Percentiles rank a stretch among this genome's conserved stretches.
Evolutionary conservation across 768 basidiomycete species (phyloP).

Genomic region (Dioszegia hungarica): DNA sequence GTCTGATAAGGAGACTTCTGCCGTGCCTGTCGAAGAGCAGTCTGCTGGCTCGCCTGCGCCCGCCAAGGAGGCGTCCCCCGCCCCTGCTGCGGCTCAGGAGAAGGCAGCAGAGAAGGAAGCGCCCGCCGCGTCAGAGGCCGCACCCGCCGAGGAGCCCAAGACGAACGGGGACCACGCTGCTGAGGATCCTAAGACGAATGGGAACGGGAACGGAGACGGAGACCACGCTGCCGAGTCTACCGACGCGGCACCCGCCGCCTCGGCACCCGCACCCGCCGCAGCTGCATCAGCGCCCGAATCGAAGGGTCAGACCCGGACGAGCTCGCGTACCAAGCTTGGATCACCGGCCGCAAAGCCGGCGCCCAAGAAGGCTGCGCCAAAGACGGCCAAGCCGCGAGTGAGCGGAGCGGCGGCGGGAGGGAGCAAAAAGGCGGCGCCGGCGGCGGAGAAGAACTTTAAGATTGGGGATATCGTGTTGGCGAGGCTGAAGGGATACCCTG

Average conservation of each 20-base stretch:
- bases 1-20: neutral
- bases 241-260: neutral
- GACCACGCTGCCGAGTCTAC: neutral
- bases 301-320: neutral
- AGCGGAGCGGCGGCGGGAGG: constrained; percentile 10
- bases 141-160: neutral
- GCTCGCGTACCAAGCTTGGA: neutral
- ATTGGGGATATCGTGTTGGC: constrained; percentile 81
- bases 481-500: constrained; percentile 87
- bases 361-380: neutral
- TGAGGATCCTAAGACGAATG: neutral
- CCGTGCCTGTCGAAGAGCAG: too few species aligned
- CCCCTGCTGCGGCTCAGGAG: neutral
- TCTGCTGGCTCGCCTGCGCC: neutral
- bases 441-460: constrained; percentile 53
- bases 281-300: neutral
- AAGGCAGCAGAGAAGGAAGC: neutral
- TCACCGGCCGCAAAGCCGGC: constrained; percentile 4
- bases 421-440: constrained; percentile 19
- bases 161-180: neutral
- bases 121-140: neutral
- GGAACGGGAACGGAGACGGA: neutral
- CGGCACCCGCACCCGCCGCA: neutral
- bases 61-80: neutral
- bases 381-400: neutral